Percentiles rank a stretch among this genome's conserved stretches.
These are phyloP conservation scores for Ceratocystis variospora DNA, from an alignment of 2,329 filamentous ascomycete species.

Conservation along the genomic window DNA sequence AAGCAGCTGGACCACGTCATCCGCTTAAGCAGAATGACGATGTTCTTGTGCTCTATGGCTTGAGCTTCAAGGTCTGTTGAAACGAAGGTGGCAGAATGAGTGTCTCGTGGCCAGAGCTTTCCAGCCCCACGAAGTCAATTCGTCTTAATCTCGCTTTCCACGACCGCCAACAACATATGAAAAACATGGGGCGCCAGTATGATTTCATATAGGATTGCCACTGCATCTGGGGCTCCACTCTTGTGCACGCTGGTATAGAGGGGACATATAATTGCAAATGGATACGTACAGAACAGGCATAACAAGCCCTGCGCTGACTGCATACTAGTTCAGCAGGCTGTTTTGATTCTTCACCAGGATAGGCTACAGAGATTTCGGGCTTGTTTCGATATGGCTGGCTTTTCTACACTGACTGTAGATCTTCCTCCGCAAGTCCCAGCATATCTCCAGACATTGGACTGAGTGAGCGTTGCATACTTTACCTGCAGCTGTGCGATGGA, in stretches of 20 bases:
- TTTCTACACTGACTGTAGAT: neutral
- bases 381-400: too few relatives aligned
- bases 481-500: neutral
- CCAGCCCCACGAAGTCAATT: neutral
- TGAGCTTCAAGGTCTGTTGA: neutral
- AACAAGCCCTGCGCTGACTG: neutral
- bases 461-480: neutral
- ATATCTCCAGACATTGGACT: neutral
- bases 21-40: neutral
- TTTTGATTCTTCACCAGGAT: neutral
- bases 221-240: neutral
- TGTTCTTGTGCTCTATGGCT: neutral
- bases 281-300: neutral
- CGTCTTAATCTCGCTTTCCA: slow-evolving; percentile 4
- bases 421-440: neutral
- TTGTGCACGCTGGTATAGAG: neutral
- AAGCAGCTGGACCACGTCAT: neutral
- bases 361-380: too few relatives aligned
- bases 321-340: neutral
- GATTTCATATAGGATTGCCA: neutral
- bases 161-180: neutral
- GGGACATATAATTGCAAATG: neutral
- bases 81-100: neutral
- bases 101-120: slow-evolving; percentile 4
- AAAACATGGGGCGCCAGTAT: neutral